Evolutionary conservation across 352 stramenopile genomes (phyloP).

Genomic region (Pythium pyrilobum): DNA sequence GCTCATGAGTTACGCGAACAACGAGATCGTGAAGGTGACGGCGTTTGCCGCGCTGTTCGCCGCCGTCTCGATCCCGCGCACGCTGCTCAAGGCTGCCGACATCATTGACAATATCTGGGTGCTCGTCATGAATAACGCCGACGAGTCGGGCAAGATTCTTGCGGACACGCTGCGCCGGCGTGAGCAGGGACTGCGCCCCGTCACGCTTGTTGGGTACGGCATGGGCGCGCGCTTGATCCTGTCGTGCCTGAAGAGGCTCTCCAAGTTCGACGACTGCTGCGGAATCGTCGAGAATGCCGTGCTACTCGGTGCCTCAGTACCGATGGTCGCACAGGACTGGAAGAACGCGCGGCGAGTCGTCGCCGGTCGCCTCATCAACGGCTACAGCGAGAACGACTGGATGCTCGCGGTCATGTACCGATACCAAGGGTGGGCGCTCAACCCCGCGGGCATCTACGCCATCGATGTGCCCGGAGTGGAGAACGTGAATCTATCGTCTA

Average conservation of each 20-base stretch:
- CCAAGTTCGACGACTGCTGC: slow-evolving; percentile 51
- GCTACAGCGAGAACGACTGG: slow-evolving; percentile 87
- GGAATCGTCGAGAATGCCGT: slow-evolving; percentile 88
- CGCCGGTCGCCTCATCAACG: slow-evolving; percentile 86
- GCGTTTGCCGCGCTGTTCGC: slow-evolving; percentile 68
- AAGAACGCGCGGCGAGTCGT: slow-evolving; percentile 60
- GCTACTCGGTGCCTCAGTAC: slow-evolving; percentile 77
- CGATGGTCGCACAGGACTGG: slow-evolving; percentile 60
- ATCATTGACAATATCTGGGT: slow-evolving; percentile 88
- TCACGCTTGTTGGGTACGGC: slow-evolving; percentile 87
- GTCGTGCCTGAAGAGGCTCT: slow-evolving; percentile 84
- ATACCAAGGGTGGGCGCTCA: slow-evolving; percentile 76
- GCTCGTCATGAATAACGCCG: slow-evolving; percentile 68
- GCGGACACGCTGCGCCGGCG: slow-evolving; percentile 54
- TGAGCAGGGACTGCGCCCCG: slow-evolving; percentile 74
- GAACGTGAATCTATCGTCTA: slow-evolving; percentile 76
- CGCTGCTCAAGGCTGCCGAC: slow-evolving; percentile 57
- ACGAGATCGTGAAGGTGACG: slow-evolving; percentile 74
- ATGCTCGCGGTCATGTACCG: slow-evolving; percentile 91
- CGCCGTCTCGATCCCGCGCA: slow-evolving; percentile 64
- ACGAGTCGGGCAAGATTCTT: slow-evolving; percentile 71
- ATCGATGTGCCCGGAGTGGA: slow-evolving; percentile 68
- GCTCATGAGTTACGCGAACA: slow-evolving; percentile 55
- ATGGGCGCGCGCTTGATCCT: slow-evolving; percentile 90
- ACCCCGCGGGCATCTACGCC: slow-evolving; percentile 67